A percentile compares a stretch with the other conserved stretches of the same genome.
phyloP scores from a whole-genome alignment of 768 basidiomycete species.

The Boletus vinaceobasis region DNA sequence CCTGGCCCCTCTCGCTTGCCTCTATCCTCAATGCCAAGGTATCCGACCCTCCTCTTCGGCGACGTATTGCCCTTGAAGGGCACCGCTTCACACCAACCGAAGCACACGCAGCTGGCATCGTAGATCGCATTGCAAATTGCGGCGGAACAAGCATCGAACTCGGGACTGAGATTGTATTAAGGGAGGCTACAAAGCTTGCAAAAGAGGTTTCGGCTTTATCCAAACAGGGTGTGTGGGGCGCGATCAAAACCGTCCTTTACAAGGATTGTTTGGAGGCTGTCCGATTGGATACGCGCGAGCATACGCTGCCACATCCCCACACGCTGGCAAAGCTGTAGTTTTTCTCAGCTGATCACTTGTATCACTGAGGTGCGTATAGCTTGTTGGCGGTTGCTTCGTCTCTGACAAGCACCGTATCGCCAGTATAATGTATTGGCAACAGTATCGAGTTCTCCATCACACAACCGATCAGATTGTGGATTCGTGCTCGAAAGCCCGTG shows the following conservation, averaged over 20 bases:
- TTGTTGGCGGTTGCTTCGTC: neutral
- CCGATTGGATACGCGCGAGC: constrained; percentile 14
- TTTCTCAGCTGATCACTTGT: neutral
- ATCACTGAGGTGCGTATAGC: constrained; percentile 6
- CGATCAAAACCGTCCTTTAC: constrained; percentile 66
- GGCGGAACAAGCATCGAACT: constrained; percentile 44
- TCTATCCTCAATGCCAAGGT: constrained; percentile 64
- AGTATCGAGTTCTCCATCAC: neutral
- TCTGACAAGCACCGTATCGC: constrained; percentile 6
- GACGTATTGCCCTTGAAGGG: constrained; percentile 78
- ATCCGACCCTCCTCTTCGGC: constrained; percentile 51
- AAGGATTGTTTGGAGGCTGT: constrained; percentile 48
- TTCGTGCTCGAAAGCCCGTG: neutral
- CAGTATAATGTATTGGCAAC: neutral
- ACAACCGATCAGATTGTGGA: constrained; percentile 8
- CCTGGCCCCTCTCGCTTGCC: constrained; percentile 71
- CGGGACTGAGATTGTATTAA: constrained; percentile 55
- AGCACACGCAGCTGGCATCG: constrained; percentile 58
- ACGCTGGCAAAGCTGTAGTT: constrained; percentile 17
- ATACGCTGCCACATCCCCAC: constrained; percentile 4
- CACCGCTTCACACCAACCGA: constrained; percentile 74
- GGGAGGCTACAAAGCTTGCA: constrained; percentile 63
- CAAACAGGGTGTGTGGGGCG: constrained; percentile 62
- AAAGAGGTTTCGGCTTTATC: constrained; percentile 50
- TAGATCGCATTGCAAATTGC: constrained; percentile 55